Evolutionary conservation across 163 green algal species (phyloP).

Genomic region (Chlorella variabilis): DNA sequence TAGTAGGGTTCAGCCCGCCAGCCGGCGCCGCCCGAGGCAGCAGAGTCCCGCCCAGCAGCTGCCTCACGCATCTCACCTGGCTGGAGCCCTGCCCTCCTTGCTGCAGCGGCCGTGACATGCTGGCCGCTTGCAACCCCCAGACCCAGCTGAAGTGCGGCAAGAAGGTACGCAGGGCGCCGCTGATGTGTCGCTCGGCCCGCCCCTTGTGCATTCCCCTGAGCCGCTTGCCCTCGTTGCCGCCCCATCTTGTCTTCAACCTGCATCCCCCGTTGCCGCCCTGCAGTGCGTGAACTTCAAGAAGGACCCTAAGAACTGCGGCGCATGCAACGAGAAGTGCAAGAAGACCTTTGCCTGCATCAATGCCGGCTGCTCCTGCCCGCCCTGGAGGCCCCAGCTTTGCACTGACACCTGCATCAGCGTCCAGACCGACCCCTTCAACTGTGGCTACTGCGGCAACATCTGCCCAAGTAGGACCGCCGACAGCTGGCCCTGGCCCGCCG

Average conservation of each 20-base stretch:
- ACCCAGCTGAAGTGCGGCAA: neutral
- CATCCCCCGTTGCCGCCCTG: too few species aligned
- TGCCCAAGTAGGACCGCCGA: neutral
- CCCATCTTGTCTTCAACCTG: too few species aligned
- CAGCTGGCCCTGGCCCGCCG: too few species aligned
- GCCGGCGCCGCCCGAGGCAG: too few species aligned
- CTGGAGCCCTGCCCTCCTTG: neutral
- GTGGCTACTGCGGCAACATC: conserved; percentile 11
- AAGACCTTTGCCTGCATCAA: neutral
- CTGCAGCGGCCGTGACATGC: neutral
- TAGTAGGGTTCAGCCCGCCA: too few species aligned
- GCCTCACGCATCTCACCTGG: neutral
- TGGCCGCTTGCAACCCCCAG: neutral
- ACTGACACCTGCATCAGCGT: neutral
- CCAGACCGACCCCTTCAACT: conserved; percentile 9
- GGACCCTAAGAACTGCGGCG: neutral
- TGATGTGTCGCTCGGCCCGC: too few species aligned
- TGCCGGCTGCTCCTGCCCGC: conserved; percentile 17
- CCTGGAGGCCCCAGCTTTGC: neutral
- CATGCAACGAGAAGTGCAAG: neutral
- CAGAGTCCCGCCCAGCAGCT: too few species aligned
- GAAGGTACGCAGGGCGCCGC: neutral
- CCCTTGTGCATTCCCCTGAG: neutral
- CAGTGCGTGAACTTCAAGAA: neutral
- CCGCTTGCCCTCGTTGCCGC: too few species aligned